Base-by-base conservation (phyloP, 805 yeast species). In the Starmera quercuum region DNA sequence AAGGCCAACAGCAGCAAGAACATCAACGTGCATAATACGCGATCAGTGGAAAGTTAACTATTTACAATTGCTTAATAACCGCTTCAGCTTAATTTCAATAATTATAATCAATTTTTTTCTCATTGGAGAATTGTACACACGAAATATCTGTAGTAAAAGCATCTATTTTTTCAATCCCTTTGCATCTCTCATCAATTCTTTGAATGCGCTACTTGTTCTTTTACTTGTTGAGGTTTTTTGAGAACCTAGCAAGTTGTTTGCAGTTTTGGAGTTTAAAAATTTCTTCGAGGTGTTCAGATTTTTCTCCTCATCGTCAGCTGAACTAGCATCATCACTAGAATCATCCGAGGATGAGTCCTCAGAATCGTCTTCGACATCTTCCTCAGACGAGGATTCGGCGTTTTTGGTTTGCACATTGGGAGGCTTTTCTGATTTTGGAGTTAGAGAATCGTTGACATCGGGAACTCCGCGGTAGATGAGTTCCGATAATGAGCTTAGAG, bases 401-500 rank as follows among this genome's bases (percentile, higher is more conserved):
- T 36, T 40, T 16, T 28, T 29, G 26, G 33, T 6, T 26, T 36
- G 18, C 35, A 28, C 11, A 19, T 25, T 11, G 37, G 31, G 12
- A 10, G 17, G 14, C 32, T 49, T 43, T 20, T 41, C 44, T 16
- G 50, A 18, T 16, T 33, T 37, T 30, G 56, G 56, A 2, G 53
- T 43, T 21, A 50, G 39, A 15, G 61, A 60, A 29, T 77, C 83
- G 35, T 65, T 68, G 0, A 79, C 84, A 15, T 73, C 83, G 2
- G 87, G 87, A 10, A 79, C 67, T 4, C 84, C 86, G 33, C 78
- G 63, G n/a, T 68, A 64, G 5, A 69, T 77, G 38, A 80, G 58
- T 39, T 78, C 82, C 4, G 74, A 68, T 21, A 80, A 54, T 1
- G 83, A 71, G 33, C 63, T 61, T 34, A 75, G 63, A 0, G 78